Base-by-base conservation (phyloP, 768 basidiomycete species). In the Leccinum subtestaceum region DNA sequence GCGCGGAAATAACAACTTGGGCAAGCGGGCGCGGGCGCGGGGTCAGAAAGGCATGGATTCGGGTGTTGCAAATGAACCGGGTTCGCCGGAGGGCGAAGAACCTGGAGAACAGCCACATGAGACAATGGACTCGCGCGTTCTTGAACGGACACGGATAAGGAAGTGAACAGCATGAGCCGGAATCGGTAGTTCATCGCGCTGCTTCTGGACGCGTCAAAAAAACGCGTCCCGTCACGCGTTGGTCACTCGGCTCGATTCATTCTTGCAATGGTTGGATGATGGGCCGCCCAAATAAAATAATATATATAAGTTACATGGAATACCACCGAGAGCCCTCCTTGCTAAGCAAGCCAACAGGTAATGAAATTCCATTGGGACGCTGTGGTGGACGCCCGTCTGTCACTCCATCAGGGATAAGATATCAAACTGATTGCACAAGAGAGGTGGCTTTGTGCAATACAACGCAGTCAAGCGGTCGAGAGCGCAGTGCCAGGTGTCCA, bases 41-140 rank as follows among this genome's bases (percentile, higher is more conserved):
- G 59, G 64, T 15, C 57, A 66, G 67, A 56, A 58, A 48, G 61
- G 60, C 56, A 60, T 65, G 66, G 19, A 47, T 29, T 61, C 57
- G 67, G 65, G 63, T 60, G 65, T 60, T 63, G 68, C 48, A 67
- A 68, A 70, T 68, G 57, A 48, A 58, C 64, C 68, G 69, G 64
- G 62, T 52, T 59, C 29, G 51, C 59, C 68, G 68, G 67, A 65
- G 53, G 29, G 57, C 21, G 49, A 60, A 68, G 60, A 63, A 62
- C n/a, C 1, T 56, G 53, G 50, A 29, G 54, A 59, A 58, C 43
- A 58, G 45, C 66, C 50, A 65, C 56, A 67, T 61, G 65, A 65
- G 68, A 65, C 68, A 70, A 68, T 58, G 66, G 58, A 56, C 59
- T 54, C 57, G 61, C 57, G 61, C 53, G 29, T 59, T 68, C 56